These are phyloP conservation scores for Debaryomyces prosopidis DNA, from an alignment of 805 yeast species.

Conservation along the genomic window DNA sequence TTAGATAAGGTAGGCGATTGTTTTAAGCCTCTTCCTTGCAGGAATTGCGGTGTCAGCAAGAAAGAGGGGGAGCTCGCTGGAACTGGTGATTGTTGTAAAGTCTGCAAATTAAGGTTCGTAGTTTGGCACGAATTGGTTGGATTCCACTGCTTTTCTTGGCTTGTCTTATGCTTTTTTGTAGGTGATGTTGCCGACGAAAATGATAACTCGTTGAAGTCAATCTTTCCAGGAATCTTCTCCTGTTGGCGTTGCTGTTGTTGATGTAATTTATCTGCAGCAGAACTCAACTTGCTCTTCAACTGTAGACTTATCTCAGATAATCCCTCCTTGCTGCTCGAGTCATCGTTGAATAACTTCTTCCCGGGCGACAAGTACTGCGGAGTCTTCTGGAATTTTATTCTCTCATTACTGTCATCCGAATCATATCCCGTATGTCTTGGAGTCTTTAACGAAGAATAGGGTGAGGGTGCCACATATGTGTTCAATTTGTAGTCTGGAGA, in stretches of 20 bases:
- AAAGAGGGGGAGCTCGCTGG: constrained; percentile 10
- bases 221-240: constrained; percentile 19
- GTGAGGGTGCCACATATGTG: constrained; percentile 27
- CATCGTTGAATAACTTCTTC: constrained; percentile 32
- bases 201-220: constrained; percentile 33
- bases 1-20: constrained; percentile 8
- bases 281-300: constrained; percentile 35
- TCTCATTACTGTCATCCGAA: constrained; percentile 25
- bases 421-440: constrained; percentile 33
- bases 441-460: constrained; percentile 30
- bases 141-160: constrained; percentile 12
- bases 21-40: constrained; percentile 5
- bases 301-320: constrained; percentile 40
- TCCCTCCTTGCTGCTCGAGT: constrained; percentile 27
- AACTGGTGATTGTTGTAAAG: constrained; percentile 36
- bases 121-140: constrained; percentile 23
- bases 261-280: constrained; percentile 43
- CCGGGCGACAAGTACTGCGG: constrained; percentile 44
- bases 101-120: constrained; percentile 38
- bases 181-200: constrained; percentile 24
- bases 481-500: constrained; percentile 35
- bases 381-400: constrained; percentile 33
- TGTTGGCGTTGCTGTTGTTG: constrained; percentile 14
- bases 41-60: constrained; percentile 4
- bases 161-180: constrained; percentile 20